Conservation (phyloP, 2,329 filamentous ascomycete genomes). For the Xylaria hypoxylon region DNA sequence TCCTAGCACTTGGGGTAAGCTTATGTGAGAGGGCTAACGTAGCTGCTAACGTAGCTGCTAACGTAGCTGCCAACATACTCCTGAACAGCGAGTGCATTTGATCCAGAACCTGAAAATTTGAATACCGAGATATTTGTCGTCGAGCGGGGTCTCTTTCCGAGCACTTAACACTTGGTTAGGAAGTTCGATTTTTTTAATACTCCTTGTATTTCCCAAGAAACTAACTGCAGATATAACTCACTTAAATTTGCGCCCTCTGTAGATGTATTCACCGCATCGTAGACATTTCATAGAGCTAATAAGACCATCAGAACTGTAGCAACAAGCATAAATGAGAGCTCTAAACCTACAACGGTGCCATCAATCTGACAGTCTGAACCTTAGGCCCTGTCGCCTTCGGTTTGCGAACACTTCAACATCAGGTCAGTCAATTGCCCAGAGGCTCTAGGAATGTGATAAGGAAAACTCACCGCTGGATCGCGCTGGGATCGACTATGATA, state of each 20-base stretch:
- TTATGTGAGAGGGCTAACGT: not conserved
- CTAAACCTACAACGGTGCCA: conserved; percentile 75
- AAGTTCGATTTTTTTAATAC: not conserved
- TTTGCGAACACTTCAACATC: conserved; percentile 60
- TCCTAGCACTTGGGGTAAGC: conserved; percentile 3
- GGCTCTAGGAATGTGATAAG: not conserved
- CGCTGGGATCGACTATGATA: conserved; percentile 76
- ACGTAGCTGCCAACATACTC: conserved; percentile 5
- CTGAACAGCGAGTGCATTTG: conserved; percentile 44
- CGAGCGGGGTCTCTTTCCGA: conserved; percentile 87
- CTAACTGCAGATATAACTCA: conserved; percentile 6
- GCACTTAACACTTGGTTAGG: conserved; percentile 56
- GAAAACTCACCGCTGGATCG: conserved; percentile 68
- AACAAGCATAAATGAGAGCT: not conserved
- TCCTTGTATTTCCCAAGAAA: not conserved
- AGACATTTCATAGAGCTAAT: conserved; percentile 55
- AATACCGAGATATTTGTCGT: conserved; percentile 89
- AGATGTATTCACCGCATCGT: conserved; percentile 77
- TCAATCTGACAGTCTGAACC: conserved; percentile 86
- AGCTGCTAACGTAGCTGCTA: conserved; percentile 1
- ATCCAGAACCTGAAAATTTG: conserved; percentile 92
- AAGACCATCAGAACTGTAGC: conserved; percentile 3
- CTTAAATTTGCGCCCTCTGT: conserved; percentile 95
- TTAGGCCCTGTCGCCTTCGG: conserved; percentile 81
- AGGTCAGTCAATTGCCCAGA: conserved; percentile 4